These are phyloP conservation scores for Trichomonas vaginalis DNA, from an alignment of 208 protist genomes.

Conservation along the genomic window DNA sequence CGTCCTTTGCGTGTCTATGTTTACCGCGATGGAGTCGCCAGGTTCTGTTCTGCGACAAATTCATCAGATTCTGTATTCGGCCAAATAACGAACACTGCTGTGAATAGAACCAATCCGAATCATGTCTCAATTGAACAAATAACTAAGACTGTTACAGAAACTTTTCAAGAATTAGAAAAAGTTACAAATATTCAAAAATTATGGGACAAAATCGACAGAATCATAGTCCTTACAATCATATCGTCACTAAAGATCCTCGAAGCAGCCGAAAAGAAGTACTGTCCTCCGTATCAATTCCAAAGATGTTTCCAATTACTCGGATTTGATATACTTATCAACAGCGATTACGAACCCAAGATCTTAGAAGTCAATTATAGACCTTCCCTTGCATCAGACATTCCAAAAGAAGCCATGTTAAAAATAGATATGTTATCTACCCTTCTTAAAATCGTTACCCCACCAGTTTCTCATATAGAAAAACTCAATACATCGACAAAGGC, in stretches of 20 bases:
- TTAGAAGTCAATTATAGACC: slow-evolving; percentile 61
- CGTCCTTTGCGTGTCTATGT: neutral
- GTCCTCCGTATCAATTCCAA: neutral
- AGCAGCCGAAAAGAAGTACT: neutral
- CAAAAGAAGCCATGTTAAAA: neutral
- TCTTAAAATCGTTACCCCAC: neutral
- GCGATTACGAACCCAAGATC: neutral
- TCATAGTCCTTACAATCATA: neutral
- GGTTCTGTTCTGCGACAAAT: neutral
- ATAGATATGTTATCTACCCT: neutral
- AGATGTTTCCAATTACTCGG: slow-evolving; percentile 45
- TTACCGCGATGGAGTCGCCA: neutral
- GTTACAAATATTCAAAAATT: neutral
- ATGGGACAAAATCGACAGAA: neutral
- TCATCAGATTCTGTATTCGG: neutral
- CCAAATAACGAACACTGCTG: neutral
- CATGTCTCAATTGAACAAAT: neutral
- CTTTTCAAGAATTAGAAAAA: neutral
- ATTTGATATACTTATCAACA: slow-evolving; percentile 59
- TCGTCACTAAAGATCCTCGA: neutral
- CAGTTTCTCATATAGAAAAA: too few species aligned
- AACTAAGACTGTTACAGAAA: neutral
- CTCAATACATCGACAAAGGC: too few species aligned
- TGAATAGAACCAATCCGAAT: neutral
- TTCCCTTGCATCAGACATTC: slow-evolving; percentile 44